phyloP scores from a whole-genome alignment of 164 flowering plant species.

The Euptelea pleiosperma region DNA sequence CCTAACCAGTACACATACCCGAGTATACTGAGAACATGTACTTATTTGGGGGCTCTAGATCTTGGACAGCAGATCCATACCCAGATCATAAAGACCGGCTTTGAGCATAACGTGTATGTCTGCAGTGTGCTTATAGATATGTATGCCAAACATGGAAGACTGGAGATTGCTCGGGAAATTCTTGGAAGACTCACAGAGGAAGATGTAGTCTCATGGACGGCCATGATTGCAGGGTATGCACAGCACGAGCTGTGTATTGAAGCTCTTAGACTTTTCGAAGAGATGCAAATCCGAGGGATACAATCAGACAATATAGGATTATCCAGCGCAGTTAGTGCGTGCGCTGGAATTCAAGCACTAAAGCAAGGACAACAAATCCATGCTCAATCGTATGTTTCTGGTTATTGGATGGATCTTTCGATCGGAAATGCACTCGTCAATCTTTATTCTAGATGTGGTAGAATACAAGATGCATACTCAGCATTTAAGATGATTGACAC shows the following conservation, averaged over 20 bases:
- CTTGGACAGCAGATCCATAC: constrained; percentile 28
- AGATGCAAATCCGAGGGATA: constrained; percentile 20
- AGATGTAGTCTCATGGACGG: constrained; percentile 28
- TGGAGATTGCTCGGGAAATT: constrained; percentile 17
- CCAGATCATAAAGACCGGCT: constrained; percentile 20
- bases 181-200: constrained; percentile 17
- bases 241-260: constrained; percentile 15
- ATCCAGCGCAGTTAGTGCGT: constrained; percentile 23
- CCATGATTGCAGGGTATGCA: constrained; percentile 25
- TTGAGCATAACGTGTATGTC: constrained; percentile 22
- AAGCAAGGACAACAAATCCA: constrained; percentile 19
- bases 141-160: constrained; percentile 25
- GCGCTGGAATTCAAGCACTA: constrained; percentile 26
- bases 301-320: constrained; percentile 22
- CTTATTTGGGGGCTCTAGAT: constrained; percentile 17
- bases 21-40: constrained; percentile 25
- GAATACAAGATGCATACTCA: constrained; percentile 17
- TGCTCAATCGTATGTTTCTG: constrained; percentile 14
- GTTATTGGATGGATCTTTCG: constrained; percentile 19
- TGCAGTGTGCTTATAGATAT: constrained; percentile 26
- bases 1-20: constrained; percentile 28
- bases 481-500: constrained; percentile 12
- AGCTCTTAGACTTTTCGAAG: constrained; percentile 18
- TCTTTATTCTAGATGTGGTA: constrained; percentile 25
- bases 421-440: constrained; percentile 21